phyloP scores from a whole-genome alignment of 257 asterid genomes.

The Dorcoceras hygrometricum region DNA sequence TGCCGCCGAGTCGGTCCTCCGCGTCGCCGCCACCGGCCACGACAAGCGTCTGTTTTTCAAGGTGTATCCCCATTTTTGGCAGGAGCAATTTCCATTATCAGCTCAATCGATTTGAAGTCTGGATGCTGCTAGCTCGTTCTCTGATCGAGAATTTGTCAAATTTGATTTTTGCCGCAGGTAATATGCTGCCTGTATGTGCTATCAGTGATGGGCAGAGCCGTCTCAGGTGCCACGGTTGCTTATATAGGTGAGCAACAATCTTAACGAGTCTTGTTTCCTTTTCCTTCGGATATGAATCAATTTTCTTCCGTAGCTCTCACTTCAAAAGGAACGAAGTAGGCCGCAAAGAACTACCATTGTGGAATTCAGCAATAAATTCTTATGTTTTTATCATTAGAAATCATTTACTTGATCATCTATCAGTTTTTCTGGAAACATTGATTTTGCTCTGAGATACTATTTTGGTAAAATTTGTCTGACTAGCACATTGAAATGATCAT shows the following conservation, averaged over 20 bases:
- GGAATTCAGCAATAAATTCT: background rate
- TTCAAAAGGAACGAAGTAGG: no score
- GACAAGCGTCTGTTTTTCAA: constrained; percentile 89
- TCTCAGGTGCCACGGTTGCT: constrained; percentile 79
- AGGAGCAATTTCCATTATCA: no score
- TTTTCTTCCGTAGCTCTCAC: no score
- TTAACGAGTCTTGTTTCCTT: no score
- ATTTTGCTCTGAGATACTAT: background rate
- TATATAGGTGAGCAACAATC: constrained; percentile 79
- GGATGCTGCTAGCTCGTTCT: no score
- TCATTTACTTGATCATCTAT: no score
- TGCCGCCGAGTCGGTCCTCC: constrained; percentile 95
- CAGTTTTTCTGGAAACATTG: no score
- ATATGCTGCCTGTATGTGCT: constrained; percentile 66
- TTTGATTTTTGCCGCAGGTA: constrained; percentile 67
- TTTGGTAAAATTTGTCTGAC: background rate
- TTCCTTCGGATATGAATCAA: no score
- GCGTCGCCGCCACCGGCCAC: constrained; percentile 98
- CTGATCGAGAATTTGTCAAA: no score
- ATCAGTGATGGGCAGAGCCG: constrained; percentile 76
- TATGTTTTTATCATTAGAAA: no score
- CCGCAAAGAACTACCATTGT: background rate
- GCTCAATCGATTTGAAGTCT: no score
- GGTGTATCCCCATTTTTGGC: constrained; percentile 32
- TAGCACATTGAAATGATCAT: background rate